Conservation (phyloP, 345 rosid species). For the Conringia planisiliqua region DNA sequence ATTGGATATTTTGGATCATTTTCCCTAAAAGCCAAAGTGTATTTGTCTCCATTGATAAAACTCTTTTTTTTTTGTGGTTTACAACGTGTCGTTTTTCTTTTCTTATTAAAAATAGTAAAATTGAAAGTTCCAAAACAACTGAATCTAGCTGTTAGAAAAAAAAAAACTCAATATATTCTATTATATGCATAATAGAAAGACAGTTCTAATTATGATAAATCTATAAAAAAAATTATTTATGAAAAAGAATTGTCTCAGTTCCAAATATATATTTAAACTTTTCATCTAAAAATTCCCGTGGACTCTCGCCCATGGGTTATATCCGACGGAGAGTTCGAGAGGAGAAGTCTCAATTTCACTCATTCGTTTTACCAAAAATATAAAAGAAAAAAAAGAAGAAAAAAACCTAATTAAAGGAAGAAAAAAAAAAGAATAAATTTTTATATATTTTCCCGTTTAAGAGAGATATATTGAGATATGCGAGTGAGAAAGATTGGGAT, state of each 20-base stretch:
- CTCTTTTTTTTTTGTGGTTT: neutral
- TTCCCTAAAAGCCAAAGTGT: neutral
- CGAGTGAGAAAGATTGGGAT: constrained; percentile 8
- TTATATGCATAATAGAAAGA: too few species aligned
- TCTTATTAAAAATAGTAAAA: too few species aligned
- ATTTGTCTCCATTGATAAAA: neutral
- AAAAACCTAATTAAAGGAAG: neutral
- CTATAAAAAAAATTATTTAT: too few species aligned
- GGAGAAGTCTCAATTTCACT: constrained; percentile 1
- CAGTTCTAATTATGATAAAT: too few species aligned
- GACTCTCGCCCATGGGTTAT: neutral
- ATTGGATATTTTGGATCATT: neutral
- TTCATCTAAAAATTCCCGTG: neutral
- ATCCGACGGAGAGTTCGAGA: neutral
- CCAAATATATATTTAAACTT: neutral
- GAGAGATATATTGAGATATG: neutral
- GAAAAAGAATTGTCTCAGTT: neutral
- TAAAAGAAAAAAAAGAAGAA: neutral
- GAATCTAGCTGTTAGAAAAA: neutral
- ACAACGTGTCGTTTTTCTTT: neutral
- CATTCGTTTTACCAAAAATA: neutral
- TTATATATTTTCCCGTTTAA: neutral
- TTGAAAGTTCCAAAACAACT: neutral
- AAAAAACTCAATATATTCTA: neutral
- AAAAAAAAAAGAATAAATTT: neutral